Base-by-base conservation (phyloP, 805 yeast species). In the Alloascoidea africana region DNA sequence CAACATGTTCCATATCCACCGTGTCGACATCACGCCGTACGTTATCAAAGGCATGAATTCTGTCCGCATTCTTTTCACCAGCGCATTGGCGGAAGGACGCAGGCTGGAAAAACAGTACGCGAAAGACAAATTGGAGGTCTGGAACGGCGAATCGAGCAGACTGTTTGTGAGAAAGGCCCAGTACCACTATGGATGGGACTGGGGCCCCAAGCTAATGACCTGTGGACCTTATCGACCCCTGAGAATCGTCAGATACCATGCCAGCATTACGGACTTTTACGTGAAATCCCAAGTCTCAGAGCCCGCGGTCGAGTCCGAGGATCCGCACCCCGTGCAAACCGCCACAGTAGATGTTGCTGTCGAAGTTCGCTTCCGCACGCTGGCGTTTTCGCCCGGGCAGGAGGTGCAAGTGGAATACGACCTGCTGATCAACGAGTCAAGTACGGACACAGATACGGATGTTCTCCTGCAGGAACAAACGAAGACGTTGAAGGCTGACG, bases 141-240 rank as follows among this genome's bases (percentile, higher is more conserved):
- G 52, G 47, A 63, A 65, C 41, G 73, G 71, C 3, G 71, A 67
- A 14, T 41, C 61, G 5, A 49, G 59, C 35, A 53, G 75, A 30
- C 48, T 62, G 38, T 60, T 65, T 38, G 59, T 63, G 14, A 53
- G 76, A 43, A 68, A 68, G 45, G 70, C 74, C 1, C 74, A 66
- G 46, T 68, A 68, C 45, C 71, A 67, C 42, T 69, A 56, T 44
- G 75, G 76, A 2, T 69, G 74, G 76, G 76, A 69, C 47, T 69
- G 75, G 76, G 74, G 30, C 5, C 53, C 69, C 4, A 39, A 53
- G 2, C 47, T 63, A 36, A 50, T 65, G 48, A 56, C 66, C 2
- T 62, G 68, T 46, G 72, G 72, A 6, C 66, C 66, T 2, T 65
- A 55, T 39, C 50, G 53, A 35, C 66, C 65, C 0, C 54, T 66